Evolutionary conservation across 768 basidiomycete species (phyloP), one percentile per base, ranked within the genome.

Genomic region (Suillus spraguei): DNA sequence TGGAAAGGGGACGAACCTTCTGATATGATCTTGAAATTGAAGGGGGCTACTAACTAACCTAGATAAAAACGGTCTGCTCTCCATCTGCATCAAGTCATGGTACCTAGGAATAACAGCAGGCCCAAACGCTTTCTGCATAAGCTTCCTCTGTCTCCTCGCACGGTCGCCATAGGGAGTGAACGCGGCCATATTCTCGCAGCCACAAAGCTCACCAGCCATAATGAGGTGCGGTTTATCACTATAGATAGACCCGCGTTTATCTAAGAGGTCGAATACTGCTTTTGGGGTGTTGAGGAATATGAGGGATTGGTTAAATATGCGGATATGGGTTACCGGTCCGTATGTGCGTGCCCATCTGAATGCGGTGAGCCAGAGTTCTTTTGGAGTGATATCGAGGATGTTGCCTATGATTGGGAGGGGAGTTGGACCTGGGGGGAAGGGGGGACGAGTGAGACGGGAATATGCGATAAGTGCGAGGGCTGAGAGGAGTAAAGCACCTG

Each of bases 171-270:
- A 89, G 20, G 81, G 80, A 5, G 87, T 87, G 72, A 91, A 90
- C 2, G 87, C 87, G 60, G 87, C 83, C 86, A 90, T 89, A 71
- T 87, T 84, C 68, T 89, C 81, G 72, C 87, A 89, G 44, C 87
- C 87, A 68, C 88, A 76, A 83, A 91, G 78, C 59, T 92, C 89
- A 28, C 87, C 85, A 16, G 77, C 79, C 91, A 93, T 92, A 50
- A 88, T 79, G 28, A 91, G 77, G 32, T 78, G 76, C 0, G 89
- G 89, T 72, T 88, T 90, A 76, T 92, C 91, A 9, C 90, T 87
- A 72, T 92, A 92, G 35, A 91, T 86, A 10, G 82, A 77, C 8
- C 90, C 88, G 36, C 85, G 83, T 69, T 85, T 88, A 61, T 92
- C 90, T 66, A 94, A 76, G 61, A 94, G 74, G 41, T 91, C 90